Conservation (phyloP, 768 basidiomycete species). For the Lactifluus subvellereus region DNA sequence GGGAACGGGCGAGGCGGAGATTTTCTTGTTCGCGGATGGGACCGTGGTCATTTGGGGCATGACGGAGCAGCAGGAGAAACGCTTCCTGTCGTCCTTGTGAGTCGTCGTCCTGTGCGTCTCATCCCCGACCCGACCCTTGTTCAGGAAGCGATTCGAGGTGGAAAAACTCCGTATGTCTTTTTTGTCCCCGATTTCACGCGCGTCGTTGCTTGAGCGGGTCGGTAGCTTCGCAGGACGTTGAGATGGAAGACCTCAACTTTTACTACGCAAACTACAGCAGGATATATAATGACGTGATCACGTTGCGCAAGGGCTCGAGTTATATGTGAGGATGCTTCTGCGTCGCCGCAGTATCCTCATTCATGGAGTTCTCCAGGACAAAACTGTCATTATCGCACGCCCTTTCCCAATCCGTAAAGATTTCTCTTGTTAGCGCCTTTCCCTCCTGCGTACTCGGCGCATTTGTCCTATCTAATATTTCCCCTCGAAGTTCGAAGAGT, state of each 20-base stretch:
- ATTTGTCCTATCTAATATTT: neutral
- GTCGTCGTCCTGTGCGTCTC: conserved; percentile 29
- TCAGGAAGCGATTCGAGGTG: conserved; percentile 89
- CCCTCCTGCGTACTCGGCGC: neutral
- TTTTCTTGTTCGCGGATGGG: conserved; percentile 91
- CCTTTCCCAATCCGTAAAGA: conserved; percentile 93
- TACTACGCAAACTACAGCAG: conserved; percentile 97
- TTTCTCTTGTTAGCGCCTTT: conserved; percentile 61
- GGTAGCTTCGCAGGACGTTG: conserved; percentile 79
- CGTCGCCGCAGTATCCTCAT: conserved; percentile 7
- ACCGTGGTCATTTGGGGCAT: conserved; percentile 98
- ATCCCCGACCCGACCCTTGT: conserved; percentile 9
- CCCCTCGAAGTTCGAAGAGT: conserved; percentile 69
- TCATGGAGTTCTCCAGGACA: conserved; percentile 53
- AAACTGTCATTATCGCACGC: conserved; percentile 94
- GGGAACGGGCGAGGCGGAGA: conserved; percentile 64
- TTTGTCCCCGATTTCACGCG: neutral
- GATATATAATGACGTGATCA: conserved; percentile 97
- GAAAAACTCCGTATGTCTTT: conserved; percentile 65
- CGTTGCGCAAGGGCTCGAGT: conserved; percentile 87
- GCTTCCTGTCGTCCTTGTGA: conserved; percentile 87
- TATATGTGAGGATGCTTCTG: conserved; percentile 66
- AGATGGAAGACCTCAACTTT: conserved; percentile 96
- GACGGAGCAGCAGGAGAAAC: conserved; percentile 87
- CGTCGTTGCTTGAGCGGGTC: conserved; percentile 1